Conservation (phyloP, 1,284 basidiomycete genomes). For the Boletus semigastroideus region DNA sequence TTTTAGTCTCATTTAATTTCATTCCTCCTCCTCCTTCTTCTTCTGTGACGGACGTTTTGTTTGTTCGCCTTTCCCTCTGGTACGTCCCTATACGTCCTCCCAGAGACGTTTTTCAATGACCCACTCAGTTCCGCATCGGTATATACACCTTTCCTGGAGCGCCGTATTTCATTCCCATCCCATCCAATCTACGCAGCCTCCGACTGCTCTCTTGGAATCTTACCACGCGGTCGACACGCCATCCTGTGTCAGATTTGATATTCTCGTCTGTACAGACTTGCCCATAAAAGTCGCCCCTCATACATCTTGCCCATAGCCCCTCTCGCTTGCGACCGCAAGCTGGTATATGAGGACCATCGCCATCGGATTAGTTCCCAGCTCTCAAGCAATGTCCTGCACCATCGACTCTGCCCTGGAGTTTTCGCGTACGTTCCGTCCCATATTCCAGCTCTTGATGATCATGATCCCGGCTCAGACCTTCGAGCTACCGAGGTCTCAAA, state of each 20-base stretch:
- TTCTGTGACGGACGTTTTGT: conserved; percentile 32
- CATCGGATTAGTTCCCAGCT: conserved; percentile 10
- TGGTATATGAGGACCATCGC: conserved; percentile 22
- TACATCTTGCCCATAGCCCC: conserved; percentile 35
- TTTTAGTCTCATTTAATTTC: conserved; percentile 34
- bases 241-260: conserved; percentile 35
- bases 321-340: conserved; percentile 28
- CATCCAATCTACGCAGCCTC: conserved; percentile 18
- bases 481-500: conserved; percentile 23
- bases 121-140: conserved; percentile 29
- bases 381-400: conserved; percentile 17
- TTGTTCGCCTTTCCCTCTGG: conserved; percentile 25
- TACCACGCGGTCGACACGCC: conserved; percentile 32
- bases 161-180: conserved; percentile 18
- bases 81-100: conserved; percentile 30
- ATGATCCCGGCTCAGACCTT: conserved; percentile 20
- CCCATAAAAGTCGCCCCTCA: conserved; percentile 27
- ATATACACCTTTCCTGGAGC: conserved; percentile 24
- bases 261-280: conserved; percentile 17
- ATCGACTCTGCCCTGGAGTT: conserved; percentile 20
- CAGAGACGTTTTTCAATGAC: conserved; percentile 25
- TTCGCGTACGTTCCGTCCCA: conserved; percentile 19
- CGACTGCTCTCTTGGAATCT: conserved; percentile 11
- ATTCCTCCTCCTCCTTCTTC: conserved; percentile 17
- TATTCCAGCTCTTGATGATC: not conserved